Percentiles rank a stretch among this genome's conserved stretches.
Evolutionary conservation across 371 early-diverging fungal species (phyloP).

Genomic region (Mucor piriformis): DNA sequence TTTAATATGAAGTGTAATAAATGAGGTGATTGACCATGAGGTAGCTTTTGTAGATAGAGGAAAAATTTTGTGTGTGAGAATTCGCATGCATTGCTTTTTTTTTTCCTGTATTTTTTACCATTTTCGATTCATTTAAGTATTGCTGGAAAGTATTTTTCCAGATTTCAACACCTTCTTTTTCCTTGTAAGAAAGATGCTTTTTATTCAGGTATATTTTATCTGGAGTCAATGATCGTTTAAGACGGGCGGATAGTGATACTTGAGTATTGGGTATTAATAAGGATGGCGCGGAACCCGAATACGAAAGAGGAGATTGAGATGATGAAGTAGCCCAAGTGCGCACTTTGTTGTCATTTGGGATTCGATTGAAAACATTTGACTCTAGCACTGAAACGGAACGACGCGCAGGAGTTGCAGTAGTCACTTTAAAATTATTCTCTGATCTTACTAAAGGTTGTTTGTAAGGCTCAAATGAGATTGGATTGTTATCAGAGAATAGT

Average conservation of each 20-base stretch:
- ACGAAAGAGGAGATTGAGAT: not conserved
- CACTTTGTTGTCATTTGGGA: not conserved
- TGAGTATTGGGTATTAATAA: conserved; percentile 10
- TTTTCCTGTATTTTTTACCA: conserved; percentile 10
- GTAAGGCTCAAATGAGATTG: conserved; percentile 25
- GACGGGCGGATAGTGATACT: conserved; percentile 15
- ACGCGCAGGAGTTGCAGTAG: conserved; percentile 1
- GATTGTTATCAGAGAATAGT: conserved; percentile 23
- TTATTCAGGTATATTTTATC: conserved; percentile 7
- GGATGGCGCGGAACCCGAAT: conserved; percentile 19
- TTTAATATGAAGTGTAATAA: conserved; percentile 43
- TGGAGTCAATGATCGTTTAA: conserved; percentile 11
- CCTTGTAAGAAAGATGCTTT: conserved; percentile 5
- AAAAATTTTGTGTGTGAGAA: not conserved
- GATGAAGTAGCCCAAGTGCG: conserved; percentile 3
- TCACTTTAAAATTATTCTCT: not conserved
- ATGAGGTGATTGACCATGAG: conserved; percentile 33
- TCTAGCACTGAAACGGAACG: conserved; percentile 17
- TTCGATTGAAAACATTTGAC: not conserved
- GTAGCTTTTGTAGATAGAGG: not conserved
- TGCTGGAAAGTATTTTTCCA: conserved; percentile 18
- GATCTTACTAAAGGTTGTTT: not conserved
- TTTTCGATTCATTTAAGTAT: conserved; percentile 12
- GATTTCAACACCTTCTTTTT: conserved; percentile 20
- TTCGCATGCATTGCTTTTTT: not conserved